Conservation (phyloP, 257 asterid genomes). For the Solanum raphanifolium region DNA sequence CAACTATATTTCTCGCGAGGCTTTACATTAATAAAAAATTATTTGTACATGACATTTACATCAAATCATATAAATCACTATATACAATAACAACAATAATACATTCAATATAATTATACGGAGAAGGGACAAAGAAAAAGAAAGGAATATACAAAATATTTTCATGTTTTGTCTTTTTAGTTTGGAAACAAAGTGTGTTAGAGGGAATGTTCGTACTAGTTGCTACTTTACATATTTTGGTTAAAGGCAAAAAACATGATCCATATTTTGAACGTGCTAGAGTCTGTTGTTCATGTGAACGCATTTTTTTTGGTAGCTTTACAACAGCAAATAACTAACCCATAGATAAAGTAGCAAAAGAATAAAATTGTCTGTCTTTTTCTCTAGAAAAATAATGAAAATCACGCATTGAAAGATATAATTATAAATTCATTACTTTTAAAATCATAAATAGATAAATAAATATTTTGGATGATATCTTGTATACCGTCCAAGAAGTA, state of each 20-base stretch:
- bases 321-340: neutral
- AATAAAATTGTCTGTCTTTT: neutral
- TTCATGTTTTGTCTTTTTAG: neutral
- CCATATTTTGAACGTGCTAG: conserved; percentile 17
- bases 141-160: neutral
- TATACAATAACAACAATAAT: neutral
- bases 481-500: neutral
- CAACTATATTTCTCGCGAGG: neutral
- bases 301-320: neutral
- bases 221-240: neutral
- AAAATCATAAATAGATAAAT: neutral
- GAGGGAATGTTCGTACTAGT: neutral
- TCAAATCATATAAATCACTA: neutral
- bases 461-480: neutral
- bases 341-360: neutral
- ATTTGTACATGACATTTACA: rapidly evolving
- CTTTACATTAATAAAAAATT: neutral
- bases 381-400: neutral
- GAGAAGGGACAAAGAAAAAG: neutral
- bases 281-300: neutral
- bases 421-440: neutral
- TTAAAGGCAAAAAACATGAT: neutral
- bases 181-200: neutral
- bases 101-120: neutral
- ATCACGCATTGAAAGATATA: neutral